Evolutionary conservation across 805 yeast genomes (phyloP).

Genomic region (Spathaspora gorwiae): DNA sequence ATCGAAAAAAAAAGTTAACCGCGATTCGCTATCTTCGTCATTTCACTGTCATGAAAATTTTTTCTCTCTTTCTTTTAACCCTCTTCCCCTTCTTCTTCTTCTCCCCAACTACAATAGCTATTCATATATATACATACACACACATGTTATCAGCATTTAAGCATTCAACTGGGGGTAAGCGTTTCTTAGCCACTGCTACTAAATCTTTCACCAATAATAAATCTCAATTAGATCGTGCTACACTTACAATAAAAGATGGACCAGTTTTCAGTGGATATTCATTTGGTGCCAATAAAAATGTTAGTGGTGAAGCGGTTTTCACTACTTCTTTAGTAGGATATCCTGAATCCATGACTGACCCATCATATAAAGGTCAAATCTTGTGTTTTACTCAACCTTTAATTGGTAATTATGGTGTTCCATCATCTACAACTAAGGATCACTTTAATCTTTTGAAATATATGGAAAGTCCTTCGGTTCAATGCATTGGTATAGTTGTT

Average conservation of each 20-base stretch:
- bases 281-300: constrained; percentile 89
- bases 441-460: constrained; percentile 80
- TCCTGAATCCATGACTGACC: constrained; percentile 99
- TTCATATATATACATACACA: too few relatives aligned
- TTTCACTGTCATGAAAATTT: neutral
- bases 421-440: constrained; percentile 76
- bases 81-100: neutral
- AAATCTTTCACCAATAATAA: constrained; percentile 30
- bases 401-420: constrained; percentile 98
- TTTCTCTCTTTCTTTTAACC: neutral
- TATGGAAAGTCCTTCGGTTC: constrained; percentile 87
- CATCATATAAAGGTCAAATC: constrained; percentile 95
- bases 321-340: constrained; percentile 97
- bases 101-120: too few relatives aligned
- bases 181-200: constrained; percentile 32
- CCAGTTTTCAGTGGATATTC: constrained; percentile 91
- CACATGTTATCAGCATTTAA: neutral
- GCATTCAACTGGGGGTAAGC: neutral
- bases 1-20: constrained; percentile 14
- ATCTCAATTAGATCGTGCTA: constrained; percentile 67
- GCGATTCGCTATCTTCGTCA: constrained; percentile 28
- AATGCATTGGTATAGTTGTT: constrained; percentile 94
- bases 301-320: constrained; percentile 96
- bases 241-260: constrained; percentile 86
- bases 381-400: constrained; percentile 95